Percentiles rank a stretch among this genome's conserved stretches.
Evolutionary conservation across 116 monocot species (phyloP).

Genomic region (Thalassia testudinum): DNA sequence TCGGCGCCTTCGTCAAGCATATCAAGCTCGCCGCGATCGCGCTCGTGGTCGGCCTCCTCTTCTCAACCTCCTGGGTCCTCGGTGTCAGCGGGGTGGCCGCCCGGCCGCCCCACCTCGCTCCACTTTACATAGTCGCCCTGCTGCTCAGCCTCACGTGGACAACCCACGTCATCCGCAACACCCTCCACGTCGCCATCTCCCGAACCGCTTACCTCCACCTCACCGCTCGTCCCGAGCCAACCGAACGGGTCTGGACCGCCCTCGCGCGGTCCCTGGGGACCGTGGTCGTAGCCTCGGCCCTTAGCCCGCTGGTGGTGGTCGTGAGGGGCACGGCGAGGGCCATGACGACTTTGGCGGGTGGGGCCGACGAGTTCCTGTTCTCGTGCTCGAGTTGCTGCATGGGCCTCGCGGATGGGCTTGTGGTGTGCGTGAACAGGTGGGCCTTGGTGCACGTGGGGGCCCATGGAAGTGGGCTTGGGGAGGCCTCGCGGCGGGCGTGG

Average conservation of each 20-base stretch:
- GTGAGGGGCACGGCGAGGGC: slow-evolving; percentile 29
- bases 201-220: slow-evolving; percentile 30
- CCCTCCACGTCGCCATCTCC: slow-evolving; percentile 23
- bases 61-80: slow-evolving; percentile 31
- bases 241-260: slow-evolving; percentile 17
- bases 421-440: slow-evolving; percentile 44
- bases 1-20: neutral
- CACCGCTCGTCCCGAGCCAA: neutral
- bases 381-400: slow-evolving; percentile 42
- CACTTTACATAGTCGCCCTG: slow-evolving; percentile 30
- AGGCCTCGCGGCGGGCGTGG: slow-evolving; percentile 46
- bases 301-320: slow-evolving; percentile 15
- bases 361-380: slow-evolving; percentile 62
- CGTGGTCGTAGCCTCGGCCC: slow-evolving; percentile 32
- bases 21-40: slow-evolving; percentile 7
- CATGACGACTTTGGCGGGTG: slow-evolving; percentile 16
- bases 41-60: slow-evolving; percentile 16
- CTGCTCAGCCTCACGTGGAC: slow-evolving; percentile 51
- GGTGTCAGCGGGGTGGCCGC: slow-evolving; percentile 31
- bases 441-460: slow-evolving; percentile 52
- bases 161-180: slow-evolving; percentile 52
- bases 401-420: slow-evolving; percentile 27
- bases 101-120: slow-evolving; percentile 8
- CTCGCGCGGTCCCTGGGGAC: slow-evolving; percentile 12
- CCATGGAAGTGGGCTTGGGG: slow-evolving; percentile 22